Conservation (phyloP, 306 rosid genomes). For the Abrus pulchellus region DNA sequence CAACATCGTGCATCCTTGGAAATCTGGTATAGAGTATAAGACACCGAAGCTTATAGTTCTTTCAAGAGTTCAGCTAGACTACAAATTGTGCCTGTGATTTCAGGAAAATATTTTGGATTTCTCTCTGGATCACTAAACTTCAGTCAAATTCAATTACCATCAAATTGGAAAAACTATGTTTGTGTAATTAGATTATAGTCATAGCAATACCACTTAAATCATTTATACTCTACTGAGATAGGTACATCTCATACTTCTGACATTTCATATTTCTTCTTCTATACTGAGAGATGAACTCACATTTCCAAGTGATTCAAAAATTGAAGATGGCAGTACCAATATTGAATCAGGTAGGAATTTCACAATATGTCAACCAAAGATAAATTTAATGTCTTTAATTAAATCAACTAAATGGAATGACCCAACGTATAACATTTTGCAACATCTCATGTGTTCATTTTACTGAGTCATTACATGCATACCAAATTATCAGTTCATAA, state of each 20-base stretch:
- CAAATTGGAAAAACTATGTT: slow-evolving; percentile 2
- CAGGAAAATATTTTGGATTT: slow-evolving; percentile 19
- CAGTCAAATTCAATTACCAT: slow-evolving; percentile 41
- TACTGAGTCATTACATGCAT: slow-evolving; percentile 10
- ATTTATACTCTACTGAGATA: slow-evolving; percentile 12
- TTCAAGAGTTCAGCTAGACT: not conserved
- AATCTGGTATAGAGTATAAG: slow-evolving; percentile 13
- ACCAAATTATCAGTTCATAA: slow-evolving; percentile 28
- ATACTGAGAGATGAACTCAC: slow-evolving; percentile 17
- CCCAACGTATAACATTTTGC: not conserved
- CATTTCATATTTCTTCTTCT: slow-evolving; percentile 20
- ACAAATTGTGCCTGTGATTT: slow-evolving; percentile 6
- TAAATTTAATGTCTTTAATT: not conserved
- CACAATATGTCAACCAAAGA: not conserved
- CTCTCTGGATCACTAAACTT: slow-evolving; percentile 18
- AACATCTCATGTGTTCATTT: slow-evolving; percentile 14
- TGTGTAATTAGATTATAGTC: slow-evolving; percentile 1
- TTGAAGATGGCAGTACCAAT: slow-evolving; percentile 34
- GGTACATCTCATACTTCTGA: not conserved
- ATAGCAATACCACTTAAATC: slow-evolving; percentile 14
- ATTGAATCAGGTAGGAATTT: slow-evolving; percentile 29
- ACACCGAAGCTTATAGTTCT: slow-evolving; percentile 6
- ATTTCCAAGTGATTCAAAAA: slow-evolving; percentile 36
- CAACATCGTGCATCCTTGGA: not conserved
- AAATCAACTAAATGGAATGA: slow-evolving; percentile 3